Base-by-base conservation (phyloP, 768 basidiomycete genomes). In the Chalciporus sphaerocephalus region DNA sequence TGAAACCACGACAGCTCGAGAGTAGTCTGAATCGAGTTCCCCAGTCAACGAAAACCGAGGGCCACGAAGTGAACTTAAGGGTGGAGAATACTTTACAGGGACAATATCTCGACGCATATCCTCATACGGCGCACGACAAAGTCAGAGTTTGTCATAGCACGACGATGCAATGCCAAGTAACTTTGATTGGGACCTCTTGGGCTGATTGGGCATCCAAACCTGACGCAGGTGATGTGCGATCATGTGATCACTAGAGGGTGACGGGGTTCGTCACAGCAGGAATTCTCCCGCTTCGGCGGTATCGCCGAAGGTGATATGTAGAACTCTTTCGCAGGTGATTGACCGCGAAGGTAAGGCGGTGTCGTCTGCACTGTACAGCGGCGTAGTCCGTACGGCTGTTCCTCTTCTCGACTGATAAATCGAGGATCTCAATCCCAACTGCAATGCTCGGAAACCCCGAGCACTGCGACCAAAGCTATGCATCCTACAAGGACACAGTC, bases 1-100 rank as follows among this genome's bases (percentile, higher is more conserved):
- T 49, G 27, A 11, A 18, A 13, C 33, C 44, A 48, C n/a, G 38
- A 46, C 50, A 54, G 49, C 28, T 38, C 44, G 35, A 61, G 59
- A 58, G 40, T 56, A 58, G 46, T 51, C 59, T 50, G 54, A 54
- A 45, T 58, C 57, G 36, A 56, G 54, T 60, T 50, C 34, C 37
- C 15, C 46, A 22, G 43, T 38, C 50, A 9, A 47, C 40, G 4
- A 48, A 22, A 37, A 46, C 47, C 41, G 17, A 46, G 51, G 45
- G 53, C 59, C 46, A 53, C 63, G 42, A 62, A 57, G 54, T 44
- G 44, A 48, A 58, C 51, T 53, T 20, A 59, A 57, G 52, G 47
- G 39, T 46, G 47, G 16, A 12, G n/a, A 17, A 13, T 38, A 24
- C 24, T 24, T 5, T 42, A 25, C 40, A 32, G 32, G n/a, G 23